Conservation (phyloP, 768 basidiomycete genomes). For the Termitomyces heimii region DNA sequence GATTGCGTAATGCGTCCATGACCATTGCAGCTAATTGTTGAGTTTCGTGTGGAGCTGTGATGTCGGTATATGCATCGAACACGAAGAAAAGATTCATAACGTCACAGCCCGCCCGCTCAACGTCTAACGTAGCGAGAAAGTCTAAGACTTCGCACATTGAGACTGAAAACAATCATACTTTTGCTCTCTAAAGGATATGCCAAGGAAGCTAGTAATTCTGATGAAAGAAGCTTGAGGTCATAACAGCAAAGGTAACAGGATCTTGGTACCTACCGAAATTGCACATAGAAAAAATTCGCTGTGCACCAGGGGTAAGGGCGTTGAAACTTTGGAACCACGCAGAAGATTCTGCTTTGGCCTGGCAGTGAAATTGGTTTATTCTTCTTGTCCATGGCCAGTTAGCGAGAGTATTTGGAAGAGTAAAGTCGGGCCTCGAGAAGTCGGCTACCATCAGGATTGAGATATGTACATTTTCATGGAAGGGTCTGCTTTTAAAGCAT, state of each 20-base stretch:
- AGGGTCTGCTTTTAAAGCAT: background rate
- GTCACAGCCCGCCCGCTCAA: conserved; percentile 34
- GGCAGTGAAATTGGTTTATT: conserved; percentile 31
- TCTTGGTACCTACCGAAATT: conserved; percentile 29
- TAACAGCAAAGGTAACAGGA: no score
- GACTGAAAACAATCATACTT: conserved; percentile 16
- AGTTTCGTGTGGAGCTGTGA: conserved; percentile 22
- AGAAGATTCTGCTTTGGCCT: conserved; percentile 27
- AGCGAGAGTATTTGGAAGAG: conserved; percentile 31
- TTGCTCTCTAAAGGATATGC: conserved; percentile 27
- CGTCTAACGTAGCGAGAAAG: conserved; percentile 12
- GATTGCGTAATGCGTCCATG: conserved; percentile 34
- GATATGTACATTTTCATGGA: background rate
- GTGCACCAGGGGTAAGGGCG: conserved; percentile 27
- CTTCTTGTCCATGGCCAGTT: conserved; percentile 39
- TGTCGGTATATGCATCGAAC: conserved; percentile 47
- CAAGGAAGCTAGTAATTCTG: conserved; percentile 25
- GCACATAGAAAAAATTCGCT: conserved; percentile 34
- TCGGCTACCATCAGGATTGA: background rate
- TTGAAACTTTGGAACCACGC: conserved; percentile 33
- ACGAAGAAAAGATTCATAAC: conserved; percentile 37
- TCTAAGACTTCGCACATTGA: background rate
- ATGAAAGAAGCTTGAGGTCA: no score
- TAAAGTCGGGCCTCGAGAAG: background rate
- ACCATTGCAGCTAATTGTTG: conserved; percentile 25